Conservation (phyloP, 2,329 filamentous ascomycete genomes). For the Cadophora luteo-olivacea region DNA sequence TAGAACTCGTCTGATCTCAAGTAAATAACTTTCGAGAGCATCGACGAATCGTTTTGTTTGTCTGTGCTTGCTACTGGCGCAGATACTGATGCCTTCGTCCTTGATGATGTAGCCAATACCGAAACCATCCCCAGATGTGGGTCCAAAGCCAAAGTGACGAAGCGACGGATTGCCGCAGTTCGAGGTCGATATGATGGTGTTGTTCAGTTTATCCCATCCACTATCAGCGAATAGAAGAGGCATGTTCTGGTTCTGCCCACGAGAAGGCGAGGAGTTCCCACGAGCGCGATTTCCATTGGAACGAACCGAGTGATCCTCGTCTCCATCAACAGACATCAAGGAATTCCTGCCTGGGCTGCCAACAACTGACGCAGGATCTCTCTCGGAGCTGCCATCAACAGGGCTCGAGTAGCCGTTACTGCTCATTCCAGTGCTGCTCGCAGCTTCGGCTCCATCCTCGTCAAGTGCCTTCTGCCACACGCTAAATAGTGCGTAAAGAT, state of each 20-base stretch:
- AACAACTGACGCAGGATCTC: constrained; percentile 53
- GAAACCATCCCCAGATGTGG: constrained; percentile 91
- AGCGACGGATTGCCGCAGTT: constrained; percentile 97
- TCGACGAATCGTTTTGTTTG: constrained; percentile 92
- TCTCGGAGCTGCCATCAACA: constrained; percentile 54
- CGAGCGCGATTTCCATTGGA: constrained; percentile 46
- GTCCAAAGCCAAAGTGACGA: constrained; percentile 95
- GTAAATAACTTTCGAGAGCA: constrained; percentile 85
- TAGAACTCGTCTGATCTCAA: constrained; percentile 87
- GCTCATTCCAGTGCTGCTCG: constrained; percentile 56
- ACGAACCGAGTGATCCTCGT: constrained; percentile 44
- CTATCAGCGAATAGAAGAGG: constrained; percentile 85
- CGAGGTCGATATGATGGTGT: constrained; percentile 92
- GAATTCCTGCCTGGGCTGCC: constrained; percentile 63
- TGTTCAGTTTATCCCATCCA: constrained; percentile 96
- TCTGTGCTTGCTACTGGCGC: constrained; percentile 89
- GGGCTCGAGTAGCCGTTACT: constrained; percentile 69
- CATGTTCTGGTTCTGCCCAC: constrained; percentile 57
- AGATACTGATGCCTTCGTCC: constrained; percentile 87
- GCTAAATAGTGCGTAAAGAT: constrained; percentile 92
- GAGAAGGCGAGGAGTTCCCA: constrained; percentile 61
- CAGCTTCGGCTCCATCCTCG: constrained; percentile 64
- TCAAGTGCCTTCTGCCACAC: constrained; percentile 93
- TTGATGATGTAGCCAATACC: constrained; percentile 99
- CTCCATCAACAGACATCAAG: constrained; percentile 51